Evolutionary conservation across 306 rosid genomes (phyloP), one percentile per base, ranked within the genome.

Genomic region (Notholithocarpus densiflorus): DNA sequence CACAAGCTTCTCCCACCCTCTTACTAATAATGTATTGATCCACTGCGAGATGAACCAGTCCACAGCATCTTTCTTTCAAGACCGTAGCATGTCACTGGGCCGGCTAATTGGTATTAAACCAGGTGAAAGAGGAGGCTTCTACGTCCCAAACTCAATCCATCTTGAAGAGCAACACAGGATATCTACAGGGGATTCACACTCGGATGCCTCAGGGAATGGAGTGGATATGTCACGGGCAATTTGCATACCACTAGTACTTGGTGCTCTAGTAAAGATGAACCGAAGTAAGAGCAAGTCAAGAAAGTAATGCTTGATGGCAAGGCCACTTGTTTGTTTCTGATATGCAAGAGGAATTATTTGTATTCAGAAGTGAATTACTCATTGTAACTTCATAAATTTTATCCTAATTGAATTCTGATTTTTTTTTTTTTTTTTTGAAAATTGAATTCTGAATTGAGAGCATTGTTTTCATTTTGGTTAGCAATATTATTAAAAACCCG

Each of bases 41-140:
- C 79, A 71, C 56, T 86, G 78, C 55, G 71, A 59, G 29, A 62
- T 51, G 40, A 83, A 82, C 2, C 83, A 93, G 97, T 93, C 98
- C 7, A 85, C 91, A 6, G 91, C 93, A 11, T 93, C 98, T 0
- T 93, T 90, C 90, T 93, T 93, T 82, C 88, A 89, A 87, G 95
- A 91, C 87, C 88, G 56, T 6, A 91, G 95, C 78, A 85, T 86
- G 15, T 86, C 97, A 11, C 91, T 93, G 51, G 98, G 97, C 1
- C 88, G 92, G 75, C 84, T 93, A 5, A 87, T 93, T 45, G 97
- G 97, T 51, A 31, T 89, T 29, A 80, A 78, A 75, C 66, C 87
- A n/a, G 81, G 84, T 0, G 90, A 91, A 23, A 81, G 80, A 86
- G 86, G 88, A 32, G 84, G 76, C 31, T 66, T 91, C 81, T 83